Percentiles rank a stretch among this genome's conserved stretches.
phyloP scores from a whole-genome alignment of 2,329 filamentous ascomycete genomes.

The Metarhizium robertsii region DNA sequence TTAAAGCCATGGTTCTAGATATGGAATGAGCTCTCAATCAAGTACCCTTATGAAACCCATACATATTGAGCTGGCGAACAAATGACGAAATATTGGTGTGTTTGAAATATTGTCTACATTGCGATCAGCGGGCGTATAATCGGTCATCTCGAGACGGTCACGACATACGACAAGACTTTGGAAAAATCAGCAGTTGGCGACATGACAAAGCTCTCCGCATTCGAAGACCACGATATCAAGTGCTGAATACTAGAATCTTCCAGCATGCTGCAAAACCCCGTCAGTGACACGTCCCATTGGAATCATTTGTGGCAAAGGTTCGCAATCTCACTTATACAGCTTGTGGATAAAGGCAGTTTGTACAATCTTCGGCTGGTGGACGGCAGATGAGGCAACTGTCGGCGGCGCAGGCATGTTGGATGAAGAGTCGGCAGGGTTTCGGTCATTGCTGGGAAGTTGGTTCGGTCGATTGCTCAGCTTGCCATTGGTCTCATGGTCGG shows the following conservation, averaged over 20 bases:
- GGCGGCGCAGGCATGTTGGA: constrained; percentile 40
- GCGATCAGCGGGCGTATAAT: constrained; percentile 4
- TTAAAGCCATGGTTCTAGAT: not conserved
- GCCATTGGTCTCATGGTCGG: constrained; percentile 31
- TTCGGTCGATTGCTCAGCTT: constrained; percentile 25
- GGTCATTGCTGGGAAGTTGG: constrained; percentile 30
- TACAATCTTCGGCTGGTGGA: constrained; percentile 92
- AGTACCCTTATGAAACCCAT: constrained; percentile 95
- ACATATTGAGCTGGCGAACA: constrained; percentile 97
- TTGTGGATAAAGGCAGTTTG: constrained; percentile 99
- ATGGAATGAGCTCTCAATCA: constrained; percentile 1
- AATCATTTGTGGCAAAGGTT: not conserved
- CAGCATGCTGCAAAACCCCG: constrained; percentile 66
- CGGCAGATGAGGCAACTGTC: constrained; percentile 52
- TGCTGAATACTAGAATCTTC: constrained; percentile 91
- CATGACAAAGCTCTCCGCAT: constrained; percentile 97
- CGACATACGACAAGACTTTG: constrained; percentile 86
- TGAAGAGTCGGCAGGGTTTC: constrained; percentile 18
- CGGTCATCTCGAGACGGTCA: not conserved
- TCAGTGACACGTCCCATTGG: not conserved
- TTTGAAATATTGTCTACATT: constrained; percentile 90
- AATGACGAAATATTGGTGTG: constrained; percentile 99
- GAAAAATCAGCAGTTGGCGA: constrained; percentile 95
- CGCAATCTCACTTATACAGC: constrained; percentile 73
- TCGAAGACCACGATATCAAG: constrained; percentile 90